A percentile compares a stretch with the other conserved stretches of the same genome.
Conservation (phyloP, 2,329 filamentous ascomycete genomes). For the Sarocladium brachiariae region DNA sequence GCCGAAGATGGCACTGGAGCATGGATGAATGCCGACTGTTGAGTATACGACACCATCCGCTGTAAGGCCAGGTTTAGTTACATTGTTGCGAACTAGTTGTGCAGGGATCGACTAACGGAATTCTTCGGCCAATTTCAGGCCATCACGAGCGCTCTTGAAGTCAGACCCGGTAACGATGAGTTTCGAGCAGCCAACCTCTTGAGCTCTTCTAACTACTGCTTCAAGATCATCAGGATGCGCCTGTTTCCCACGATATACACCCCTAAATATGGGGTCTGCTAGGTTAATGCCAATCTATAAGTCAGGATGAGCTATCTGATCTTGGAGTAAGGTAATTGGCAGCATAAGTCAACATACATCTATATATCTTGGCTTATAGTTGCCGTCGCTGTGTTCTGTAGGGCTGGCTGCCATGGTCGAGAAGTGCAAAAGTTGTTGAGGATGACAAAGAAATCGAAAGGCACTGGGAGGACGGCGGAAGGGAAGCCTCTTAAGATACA, state of each 20-base stretch:
- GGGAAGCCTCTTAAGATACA: neutral
- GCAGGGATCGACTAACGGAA: constrained; percentile 52
- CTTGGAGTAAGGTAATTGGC: neutral
- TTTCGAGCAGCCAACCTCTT: constrained; percentile 74
- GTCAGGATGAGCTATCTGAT: constrained; percentile 6
- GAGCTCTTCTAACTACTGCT: constrained; percentile 71
- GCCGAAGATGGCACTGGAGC: constrained; percentile 74
- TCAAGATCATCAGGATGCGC: constrained; percentile 66
- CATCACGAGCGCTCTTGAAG: constrained; percentile 67
- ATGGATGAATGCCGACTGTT: constrained; percentile 92
- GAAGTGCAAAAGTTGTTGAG: neutral
- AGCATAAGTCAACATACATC: constrained; percentile 42
- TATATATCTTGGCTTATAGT: constrained; percentile 46
- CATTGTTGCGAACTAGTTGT: neutral
- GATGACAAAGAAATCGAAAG: neutral
- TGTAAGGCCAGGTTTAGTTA: neutral
- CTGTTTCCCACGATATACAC: constrained; percentile 74
- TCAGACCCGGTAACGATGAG: constrained; percentile 93
- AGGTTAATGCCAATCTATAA: constrained; percentile 86
- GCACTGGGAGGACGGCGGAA: neutral
- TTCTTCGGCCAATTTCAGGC: constrained; percentile 64
- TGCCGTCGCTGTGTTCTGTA: neutral
- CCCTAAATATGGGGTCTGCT: constrained; percentile 83
- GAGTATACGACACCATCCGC: constrained; percentile 75
- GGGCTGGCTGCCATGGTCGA: neutral